Conservation (phyloP, 2,329 filamentous ascomycete genomes). For the Trichophaea hybrida region DNA sequence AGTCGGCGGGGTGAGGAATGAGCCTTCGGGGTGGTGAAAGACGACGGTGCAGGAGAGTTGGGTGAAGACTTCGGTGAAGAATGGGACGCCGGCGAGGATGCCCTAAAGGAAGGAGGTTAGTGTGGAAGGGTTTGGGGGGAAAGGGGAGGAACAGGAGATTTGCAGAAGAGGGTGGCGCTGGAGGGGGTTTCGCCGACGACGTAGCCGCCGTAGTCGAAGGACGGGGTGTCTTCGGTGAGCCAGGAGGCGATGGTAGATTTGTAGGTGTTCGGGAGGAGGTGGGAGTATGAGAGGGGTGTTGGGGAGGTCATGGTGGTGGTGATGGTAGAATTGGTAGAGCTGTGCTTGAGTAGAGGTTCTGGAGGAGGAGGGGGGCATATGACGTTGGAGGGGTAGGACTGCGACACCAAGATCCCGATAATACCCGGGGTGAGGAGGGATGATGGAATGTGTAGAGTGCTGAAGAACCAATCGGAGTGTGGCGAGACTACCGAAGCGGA, state of each 20-base stretch:
- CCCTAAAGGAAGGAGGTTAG: constrained; percentile 29
- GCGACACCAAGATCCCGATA: too few species aligned
- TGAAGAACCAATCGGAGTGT: too few species aligned
- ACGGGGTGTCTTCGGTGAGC: constrained; percentile 92
- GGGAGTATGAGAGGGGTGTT: constrained; percentile 30
- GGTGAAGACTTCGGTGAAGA: constrained; percentile 84
- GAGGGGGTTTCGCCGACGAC: constrained; percentile 64
- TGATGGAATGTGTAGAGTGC: too few species aligned
- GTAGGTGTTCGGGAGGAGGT: constrained; percentile 75
- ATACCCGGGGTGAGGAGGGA: too few species aligned
- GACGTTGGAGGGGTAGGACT: too few species aligned
- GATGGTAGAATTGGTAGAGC: neutral
- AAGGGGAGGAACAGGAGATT: constrained; percentile 35
- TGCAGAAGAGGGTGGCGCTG: constrained; percentile 53
- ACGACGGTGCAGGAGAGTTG: constrained; percentile 83
- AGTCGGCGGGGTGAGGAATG: constrained; percentile 47
- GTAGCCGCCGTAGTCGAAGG: constrained; percentile 93
- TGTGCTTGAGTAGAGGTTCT: too few species aligned
- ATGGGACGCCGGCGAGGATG: constrained; percentile 79
- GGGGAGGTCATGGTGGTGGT: neutral
- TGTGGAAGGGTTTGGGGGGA: neutral
- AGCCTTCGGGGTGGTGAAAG: constrained; percentile 72
- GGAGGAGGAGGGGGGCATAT: too few species aligned
- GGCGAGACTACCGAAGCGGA: too few species aligned
- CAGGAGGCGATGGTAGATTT: constrained; percentile 66